Conservation (phyloP, 139 green algal species). For the Tetraselmis striata region DNA sequence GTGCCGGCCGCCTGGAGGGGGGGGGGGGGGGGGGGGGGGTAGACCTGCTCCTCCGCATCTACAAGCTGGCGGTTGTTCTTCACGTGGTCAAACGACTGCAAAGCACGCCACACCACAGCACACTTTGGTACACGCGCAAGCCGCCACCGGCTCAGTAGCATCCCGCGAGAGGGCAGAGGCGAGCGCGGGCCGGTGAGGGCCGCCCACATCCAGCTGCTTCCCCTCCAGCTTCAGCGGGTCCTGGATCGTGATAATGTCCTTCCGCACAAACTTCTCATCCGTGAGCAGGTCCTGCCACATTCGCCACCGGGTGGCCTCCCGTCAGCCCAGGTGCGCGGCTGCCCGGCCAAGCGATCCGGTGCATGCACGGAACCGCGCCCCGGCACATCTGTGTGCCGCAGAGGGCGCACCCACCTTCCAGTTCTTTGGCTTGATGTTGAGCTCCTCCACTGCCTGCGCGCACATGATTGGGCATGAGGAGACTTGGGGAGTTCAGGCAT, state of each 20-base stretch:
- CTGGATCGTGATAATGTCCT: conserved; percentile 88
- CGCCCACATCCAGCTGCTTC: background rate
- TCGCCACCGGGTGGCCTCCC: too few relatives aligned
- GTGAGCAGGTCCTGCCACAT: conserved; percentile 76
- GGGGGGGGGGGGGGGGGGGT: too few relatives aligned
- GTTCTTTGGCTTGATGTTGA: conserved; percentile 91
- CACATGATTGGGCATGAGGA: background rate
- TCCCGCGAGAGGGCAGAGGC: too few relatives aligned
- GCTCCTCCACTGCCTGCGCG: conserved; percentile 76
- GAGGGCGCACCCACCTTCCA: too few relatives aligned
- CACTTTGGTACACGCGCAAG: too few relatives aligned
- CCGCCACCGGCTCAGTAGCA: too few relatives aligned
- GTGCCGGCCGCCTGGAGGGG: conserved; percentile 1
- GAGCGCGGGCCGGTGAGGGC: background rate
- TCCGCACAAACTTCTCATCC: conserved; percentile 78
- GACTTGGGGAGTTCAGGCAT: too few relatives aligned
- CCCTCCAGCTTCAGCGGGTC: conserved; percentile 68
- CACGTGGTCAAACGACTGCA: conserved; percentile 80
- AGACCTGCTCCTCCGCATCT: background rate
- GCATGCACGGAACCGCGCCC: background rate
- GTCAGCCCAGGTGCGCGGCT: too few relatives aligned
- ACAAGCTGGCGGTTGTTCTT: conserved; percentile 34
- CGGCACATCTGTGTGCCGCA: background rate
- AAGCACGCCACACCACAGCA: too few relatives aligned
- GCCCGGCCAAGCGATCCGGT: background rate